phyloP scores from a whole-genome alignment of 495 filamentous ascomycete genomes.

The Podospora appendiculata region DNA sequence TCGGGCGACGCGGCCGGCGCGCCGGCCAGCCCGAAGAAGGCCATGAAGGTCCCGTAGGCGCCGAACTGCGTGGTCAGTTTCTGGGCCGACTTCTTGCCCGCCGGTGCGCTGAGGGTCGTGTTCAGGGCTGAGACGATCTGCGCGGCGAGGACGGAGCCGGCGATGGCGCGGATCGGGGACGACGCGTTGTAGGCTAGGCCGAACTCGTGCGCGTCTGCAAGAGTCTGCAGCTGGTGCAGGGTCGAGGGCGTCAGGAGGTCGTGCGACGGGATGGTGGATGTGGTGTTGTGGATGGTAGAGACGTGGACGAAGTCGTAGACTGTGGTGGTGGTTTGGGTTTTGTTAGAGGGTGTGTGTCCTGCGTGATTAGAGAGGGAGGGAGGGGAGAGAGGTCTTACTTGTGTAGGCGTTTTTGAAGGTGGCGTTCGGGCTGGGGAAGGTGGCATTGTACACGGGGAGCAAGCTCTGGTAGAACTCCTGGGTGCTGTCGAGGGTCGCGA shows the following conservation, averaged over 20 bases:
- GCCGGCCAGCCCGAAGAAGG: conserved; percentile 64
- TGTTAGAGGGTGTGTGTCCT: background rate
- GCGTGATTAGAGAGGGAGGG: too few species aligned
- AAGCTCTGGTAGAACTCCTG: conserved; percentile 57
- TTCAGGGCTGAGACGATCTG: conserved; percentile 59
- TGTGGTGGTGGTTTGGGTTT: conserved; percentile 28
- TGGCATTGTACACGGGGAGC: conserved; percentile 51
- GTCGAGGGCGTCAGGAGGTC: conserved; percentile 43
- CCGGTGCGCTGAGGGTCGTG: conserved; percentile 46
- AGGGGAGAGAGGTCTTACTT: conserved; percentile 24
- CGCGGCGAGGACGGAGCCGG: conserved; percentile 53
- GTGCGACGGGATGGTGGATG: conserved; percentile 33
- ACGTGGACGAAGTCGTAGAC: conserved; percentile 75
- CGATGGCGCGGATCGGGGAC: conserved; percentile 42
- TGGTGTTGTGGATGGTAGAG: conserved; percentile 60
- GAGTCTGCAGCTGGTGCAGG: conserved; percentile 49
- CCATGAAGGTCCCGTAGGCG: conserved; percentile 60
- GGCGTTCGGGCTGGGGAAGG: conserved; percentile 44
- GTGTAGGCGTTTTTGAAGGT: conserved; percentile 67
- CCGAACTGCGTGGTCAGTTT: conserved; percentile 64
- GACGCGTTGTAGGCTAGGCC: conserved; percentile 50
- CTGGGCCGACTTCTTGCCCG: conserved; percentile 4
- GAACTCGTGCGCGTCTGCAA: conserved; percentile 61
- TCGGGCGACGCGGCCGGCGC: conserved; percentile 47
- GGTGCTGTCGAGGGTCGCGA: conserved; percentile 40